phyloP scores from a whole-genome alignment of 345 rosid species.

The Eutrema heterophyllum region DNA sequence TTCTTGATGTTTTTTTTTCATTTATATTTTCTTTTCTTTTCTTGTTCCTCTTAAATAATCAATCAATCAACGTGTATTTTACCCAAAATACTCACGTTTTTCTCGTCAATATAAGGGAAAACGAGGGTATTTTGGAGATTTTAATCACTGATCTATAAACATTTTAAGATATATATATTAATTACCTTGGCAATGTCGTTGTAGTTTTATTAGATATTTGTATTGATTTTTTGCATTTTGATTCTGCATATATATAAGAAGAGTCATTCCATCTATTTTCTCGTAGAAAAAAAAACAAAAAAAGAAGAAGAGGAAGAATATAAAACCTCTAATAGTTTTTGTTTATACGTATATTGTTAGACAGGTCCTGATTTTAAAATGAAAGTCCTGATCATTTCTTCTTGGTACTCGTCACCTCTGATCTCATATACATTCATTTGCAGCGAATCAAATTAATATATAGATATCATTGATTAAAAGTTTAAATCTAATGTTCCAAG shows the following conservation, averaged over 20 bases:
- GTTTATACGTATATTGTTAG: background rate
- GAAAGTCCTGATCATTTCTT: background rate
- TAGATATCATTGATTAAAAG: background rate
- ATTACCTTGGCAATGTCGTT: background rate
- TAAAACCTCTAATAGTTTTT: background rate
- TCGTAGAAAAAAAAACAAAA: too few species aligned
- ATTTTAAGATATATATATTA: background rate
- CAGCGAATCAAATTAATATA: slow-evolving; percentile 12
- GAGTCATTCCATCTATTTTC: too few species aligned
- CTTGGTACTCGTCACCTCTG: slow-evolving; percentile 22
- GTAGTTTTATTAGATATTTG: background rate
- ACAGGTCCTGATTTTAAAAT: background rate
- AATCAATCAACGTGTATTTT: slow-evolving; percentile 18
- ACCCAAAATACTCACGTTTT: slow-evolving; percentile 39
- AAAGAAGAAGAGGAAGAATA: background rate
- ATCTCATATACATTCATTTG: background rate
- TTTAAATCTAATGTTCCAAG: background rate
- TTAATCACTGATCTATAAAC: slow-evolving; percentile 19
- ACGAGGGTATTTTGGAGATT: slow-evolving; percentile 36
- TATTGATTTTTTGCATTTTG: background rate
- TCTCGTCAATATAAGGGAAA: slow-evolving; percentile 20
- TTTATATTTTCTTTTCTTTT: background rate
- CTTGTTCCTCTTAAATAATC: background rate
- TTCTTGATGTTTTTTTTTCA: background rate
- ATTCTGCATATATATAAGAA: background rate